phyloP scores from a whole-genome alignment of 805 yeast species.

The Cyberlindnera nakhonratchasimensis region DNA sequence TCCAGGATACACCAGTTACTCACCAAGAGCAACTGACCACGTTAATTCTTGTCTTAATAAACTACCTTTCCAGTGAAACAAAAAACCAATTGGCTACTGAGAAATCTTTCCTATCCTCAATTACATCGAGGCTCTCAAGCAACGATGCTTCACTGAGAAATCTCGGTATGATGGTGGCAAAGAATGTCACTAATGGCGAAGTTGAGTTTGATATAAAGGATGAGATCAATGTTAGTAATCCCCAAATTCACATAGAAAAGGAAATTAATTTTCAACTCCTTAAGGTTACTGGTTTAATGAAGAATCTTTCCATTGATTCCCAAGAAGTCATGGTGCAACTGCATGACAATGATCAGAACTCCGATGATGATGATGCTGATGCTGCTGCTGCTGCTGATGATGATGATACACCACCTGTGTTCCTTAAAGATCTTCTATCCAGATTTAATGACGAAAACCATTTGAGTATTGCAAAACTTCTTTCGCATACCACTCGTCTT shows the following conservation, averaged over 20 bases:
- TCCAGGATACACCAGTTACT: conserved; percentile 38
- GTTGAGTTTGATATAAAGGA: conserved; percentile 31
- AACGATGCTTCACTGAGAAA: conserved; percentile 42
- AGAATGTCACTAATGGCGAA: conserved; percentile 34
- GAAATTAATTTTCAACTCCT: conserved; percentile 16
- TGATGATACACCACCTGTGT: conserved; percentile 53
- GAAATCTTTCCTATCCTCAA: conserved; percentile 41
- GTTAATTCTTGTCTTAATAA: conserved; percentile 38
- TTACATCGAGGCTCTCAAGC: conserved; percentile 55
- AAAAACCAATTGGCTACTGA: conserved; percentile 34
- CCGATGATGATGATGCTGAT: conserved; percentile 27
- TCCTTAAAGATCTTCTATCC: conserved; percentile 64
- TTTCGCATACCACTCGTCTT: conserved; percentile 49
- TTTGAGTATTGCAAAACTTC: conserved; percentile 38
- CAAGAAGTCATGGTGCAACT: conserved; percentile 10
- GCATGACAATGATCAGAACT: conserved; percentile 31
- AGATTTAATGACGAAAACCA: conserved; percentile 47
- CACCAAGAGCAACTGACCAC: conserved; percentile 49
- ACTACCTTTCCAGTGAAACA: conserved; percentile 23
- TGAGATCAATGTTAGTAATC: conserved; percentile 5
- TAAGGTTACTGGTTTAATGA: conserved; percentile 14
- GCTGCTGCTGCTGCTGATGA: conserved; percentile 36
- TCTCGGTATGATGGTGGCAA: conserved; percentile 58
- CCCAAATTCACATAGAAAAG: conserved; percentile 1
- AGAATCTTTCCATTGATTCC: conserved; percentile 9